Percentiles rank a stretch among this genome's conserved stretches.
Conservation (phyloP, 2,329 filamentous ascomycete genomes). For the Daldinia eschscholtzii region DNA sequence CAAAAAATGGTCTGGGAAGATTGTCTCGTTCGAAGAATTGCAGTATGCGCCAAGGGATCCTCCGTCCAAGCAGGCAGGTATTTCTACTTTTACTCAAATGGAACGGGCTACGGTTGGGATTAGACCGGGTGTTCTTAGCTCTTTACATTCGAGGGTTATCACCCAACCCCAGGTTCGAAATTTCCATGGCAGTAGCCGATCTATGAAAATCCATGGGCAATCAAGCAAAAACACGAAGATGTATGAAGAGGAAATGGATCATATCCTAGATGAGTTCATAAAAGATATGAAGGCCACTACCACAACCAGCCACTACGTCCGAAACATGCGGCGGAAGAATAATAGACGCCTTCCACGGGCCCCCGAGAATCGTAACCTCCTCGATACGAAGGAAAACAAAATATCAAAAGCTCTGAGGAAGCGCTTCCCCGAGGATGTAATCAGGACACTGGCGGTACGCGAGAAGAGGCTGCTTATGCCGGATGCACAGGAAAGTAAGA, state of each 20-base stretch:
- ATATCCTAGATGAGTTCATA: slow-evolving; percentile 41
- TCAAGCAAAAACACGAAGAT: background rate
- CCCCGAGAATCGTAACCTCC: slow-evolving; percentile 10
- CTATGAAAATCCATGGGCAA: background rate
- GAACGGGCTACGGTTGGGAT: slow-evolving; percentile 30
- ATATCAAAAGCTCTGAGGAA: slow-evolving; percentile 14
- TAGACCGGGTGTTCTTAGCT: slow-evolving; percentile 9
- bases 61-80: background rate
- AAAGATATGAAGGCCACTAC: slow-evolving; percentile 20
- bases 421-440: slow-evolving; percentile 27
- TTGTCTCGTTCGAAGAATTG: slow-evolving; percentile 55
- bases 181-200: slow-evolving; percentile 24
- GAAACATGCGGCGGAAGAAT: slow-evolving; percentile 33
- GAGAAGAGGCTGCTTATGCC: slow-evolving; percentile 14
- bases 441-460: slow-evolving; percentile 23
- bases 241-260: slow-evolving; percentile 24
- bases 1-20: slow-evolving; percentile 54
- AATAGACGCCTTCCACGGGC: slow-evolving; percentile 14
- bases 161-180: slow-evolving; percentile 17
- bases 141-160: background rate
- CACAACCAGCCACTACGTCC: slow-evolving; percentile 29
- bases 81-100: slow-evolving; percentile 26
- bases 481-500: background rate
- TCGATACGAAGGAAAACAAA: slow-evolving; percentile 6
- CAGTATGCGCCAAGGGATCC: slow-evolving; percentile 40